Evolutionary conservation across 2,329 filamentous ascomycete genomes (phyloP).

Genomic region (Pseudocercospora musae): DNA sequence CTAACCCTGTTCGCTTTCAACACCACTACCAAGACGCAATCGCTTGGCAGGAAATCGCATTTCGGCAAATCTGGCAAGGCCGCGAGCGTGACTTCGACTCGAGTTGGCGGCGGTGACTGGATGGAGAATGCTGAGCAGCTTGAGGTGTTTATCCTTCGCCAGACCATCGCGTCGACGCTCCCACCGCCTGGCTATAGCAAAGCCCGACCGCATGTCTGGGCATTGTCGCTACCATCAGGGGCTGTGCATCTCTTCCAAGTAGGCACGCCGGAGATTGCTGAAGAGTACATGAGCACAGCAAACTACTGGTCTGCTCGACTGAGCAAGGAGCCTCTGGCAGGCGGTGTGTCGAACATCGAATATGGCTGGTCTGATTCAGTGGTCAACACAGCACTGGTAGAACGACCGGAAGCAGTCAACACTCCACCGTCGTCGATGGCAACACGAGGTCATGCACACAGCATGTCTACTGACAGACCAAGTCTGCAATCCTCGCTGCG

Average conservation of each 20-base stretch:
- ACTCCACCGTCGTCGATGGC: slow-evolving; percentile 35
- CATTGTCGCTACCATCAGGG: slow-evolving; percentile 83
- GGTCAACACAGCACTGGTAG: slow-evolving; percentile 54
- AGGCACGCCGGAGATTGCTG: slow-evolving; percentile 88
- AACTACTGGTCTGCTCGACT: slow-evolving; percentile 98
- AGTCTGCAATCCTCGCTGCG: slow-evolving; percentile 53
- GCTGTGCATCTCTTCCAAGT: slow-evolving; percentile 98
- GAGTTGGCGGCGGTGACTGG: slow-evolving; percentile 96
- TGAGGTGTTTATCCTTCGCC: slow-evolving; percentile 80
- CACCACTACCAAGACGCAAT: slow-evolving; percentile 55
- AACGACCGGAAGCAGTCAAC: slow-evolving; percentile 29
- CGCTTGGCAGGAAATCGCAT: slow-evolving; percentile 39
- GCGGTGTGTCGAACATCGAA: slow-evolving; percentile 93
- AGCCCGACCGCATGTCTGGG: slow-evolving; percentile 86
- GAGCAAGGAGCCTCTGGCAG: slow-evolving; percentile 87
- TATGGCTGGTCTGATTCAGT: slow-evolving; percentile 92
- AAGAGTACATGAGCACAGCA: slow-evolving; percentile 88
- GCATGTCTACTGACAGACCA: slow-evolving; percentile 24
- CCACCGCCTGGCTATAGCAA: slow-evolving; percentile 92
- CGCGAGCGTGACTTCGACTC: slow-evolving; percentile 52
- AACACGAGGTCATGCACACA: slow-evolving; percentile 26
- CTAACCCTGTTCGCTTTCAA: slow-evolving; percentile 93
- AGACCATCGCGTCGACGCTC: slow-evolving; percentile 86
- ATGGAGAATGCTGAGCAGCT: slow-evolving; percentile 91
- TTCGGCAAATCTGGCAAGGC: slow-evolving; percentile 29